Percentiles rank a stretch among this genome's conserved stretches.
phyloP scores from a whole-genome alignment of 352 stramenopile genomes.

The Phytopythium aichiense region DNA sequence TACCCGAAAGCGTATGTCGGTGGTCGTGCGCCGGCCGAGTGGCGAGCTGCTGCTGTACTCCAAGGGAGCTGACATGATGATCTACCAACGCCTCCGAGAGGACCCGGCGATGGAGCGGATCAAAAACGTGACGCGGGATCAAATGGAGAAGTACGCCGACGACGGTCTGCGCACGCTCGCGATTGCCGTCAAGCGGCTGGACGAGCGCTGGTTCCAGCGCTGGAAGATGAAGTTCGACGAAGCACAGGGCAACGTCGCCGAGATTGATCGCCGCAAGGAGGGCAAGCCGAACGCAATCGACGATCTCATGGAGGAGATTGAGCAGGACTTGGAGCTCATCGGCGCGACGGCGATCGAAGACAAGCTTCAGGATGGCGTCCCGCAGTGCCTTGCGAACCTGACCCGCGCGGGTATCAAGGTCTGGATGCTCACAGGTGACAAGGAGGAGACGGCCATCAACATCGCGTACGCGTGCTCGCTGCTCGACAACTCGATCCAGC shows the following conservation, averaged over 20 bases:
- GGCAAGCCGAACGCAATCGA: slow-evolving; percentile 72
- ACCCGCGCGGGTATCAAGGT: slow-evolving; percentile 93
- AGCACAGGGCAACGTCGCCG: slow-evolving; percentile 51
- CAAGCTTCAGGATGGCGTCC: slow-evolving; percentile 89
- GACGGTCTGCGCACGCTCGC: slow-evolving; percentile 84
- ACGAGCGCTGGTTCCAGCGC: slow-evolving; percentile 59
- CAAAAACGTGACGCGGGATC: slow-evolving; percentile 57
- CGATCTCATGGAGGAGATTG: slow-evolving; percentile 79
- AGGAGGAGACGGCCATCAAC: slow-evolving; percentile 97
- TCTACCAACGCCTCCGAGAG: slow-evolving; percentile 77
- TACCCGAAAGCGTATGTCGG: slow-evolving; percentile 74
- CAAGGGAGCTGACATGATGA: slow-evolving; percentile 94
- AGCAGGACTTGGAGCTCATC: slow-evolving; percentile 77
- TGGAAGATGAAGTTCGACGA: slow-evolving; percentile 79
- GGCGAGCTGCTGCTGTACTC: slow-evolving; percentile 64
- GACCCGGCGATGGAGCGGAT: slow-evolving; percentile 42
- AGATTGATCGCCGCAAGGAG: slow-evolving; percentile 82
- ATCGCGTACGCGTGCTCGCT: slow-evolving; percentile 92
- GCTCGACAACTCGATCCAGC: slow-evolving; percentile 79
- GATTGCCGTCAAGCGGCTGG: slow-evolving; percentile 66
- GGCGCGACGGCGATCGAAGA: slow-evolving; percentile 92
- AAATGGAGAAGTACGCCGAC: slow-evolving; percentile 83
- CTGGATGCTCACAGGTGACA: slow-evolving; percentile 98
- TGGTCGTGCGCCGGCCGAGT: slow-evolving; percentile 51
- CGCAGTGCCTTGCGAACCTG: slow-evolving; percentile 76